Evolutionary conservation across 768 basidiomycete genomes (phyloP).

Genomic region (Exsudoporus frostii): DNA sequence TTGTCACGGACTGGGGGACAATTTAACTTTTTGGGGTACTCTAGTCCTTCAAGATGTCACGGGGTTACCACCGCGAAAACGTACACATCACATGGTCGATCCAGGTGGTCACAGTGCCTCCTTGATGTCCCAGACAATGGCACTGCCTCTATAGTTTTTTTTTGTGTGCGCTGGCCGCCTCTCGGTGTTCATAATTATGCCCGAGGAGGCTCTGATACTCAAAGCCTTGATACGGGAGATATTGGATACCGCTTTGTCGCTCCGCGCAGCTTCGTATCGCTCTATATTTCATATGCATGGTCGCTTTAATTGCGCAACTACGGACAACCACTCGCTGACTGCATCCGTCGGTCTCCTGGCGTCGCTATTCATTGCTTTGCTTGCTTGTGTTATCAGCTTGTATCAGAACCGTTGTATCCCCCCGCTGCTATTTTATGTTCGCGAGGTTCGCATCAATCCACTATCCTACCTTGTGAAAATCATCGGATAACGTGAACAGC

Average conservation of each 20-base stretch:
- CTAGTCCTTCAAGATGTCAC: slow-evolving; percentile 46
- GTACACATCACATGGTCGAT: slow-evolving; percentile 65
- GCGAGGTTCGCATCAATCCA: slow-evolving; percentile 14
- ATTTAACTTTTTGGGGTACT: slow-evolving; percentile 7
- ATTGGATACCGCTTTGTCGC: slow-evolving; percentile 11
- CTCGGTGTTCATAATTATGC: slow-evolving; percentile 19
- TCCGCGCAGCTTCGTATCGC: slow-evolving; percentile 9
- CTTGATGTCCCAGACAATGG: slow-evolving; percentile 54
- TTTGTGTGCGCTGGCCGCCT: slow-evolving; percentile 17
- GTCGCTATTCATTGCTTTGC: slow-evolving; percentile 12
- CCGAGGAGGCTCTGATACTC: slow-evolving; percentile 18
- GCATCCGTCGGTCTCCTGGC: slow-evolving; percentile 6
- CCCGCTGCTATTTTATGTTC: slow-evolving; percentile 14
- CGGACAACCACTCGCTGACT: slow-evolving; percentile 13
- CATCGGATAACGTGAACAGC: slow-evolving; percentile 15
- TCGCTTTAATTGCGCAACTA: slow-evolving; percentile 10
- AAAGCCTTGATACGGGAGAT: slow-evolving; percentile 8
- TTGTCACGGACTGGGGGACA: slow-evolving; percentile 8
- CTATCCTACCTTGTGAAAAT: slow-evolving; percentile 21
- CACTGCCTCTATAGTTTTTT: slow-evolving; percentile 46
- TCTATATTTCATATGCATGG: slow-evolving; percentile 16
- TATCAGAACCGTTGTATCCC: slow-evolving; percentile 26
- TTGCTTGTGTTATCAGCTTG: slow-evolving; percentile 19
- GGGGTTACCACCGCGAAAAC: slow-evolving; percentile 55
- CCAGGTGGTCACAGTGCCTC: slow-evolving; percentile 47